Conservation (phyloP, 768 basidiomycete genomes). For the Boletus rubropictus region DNA sequence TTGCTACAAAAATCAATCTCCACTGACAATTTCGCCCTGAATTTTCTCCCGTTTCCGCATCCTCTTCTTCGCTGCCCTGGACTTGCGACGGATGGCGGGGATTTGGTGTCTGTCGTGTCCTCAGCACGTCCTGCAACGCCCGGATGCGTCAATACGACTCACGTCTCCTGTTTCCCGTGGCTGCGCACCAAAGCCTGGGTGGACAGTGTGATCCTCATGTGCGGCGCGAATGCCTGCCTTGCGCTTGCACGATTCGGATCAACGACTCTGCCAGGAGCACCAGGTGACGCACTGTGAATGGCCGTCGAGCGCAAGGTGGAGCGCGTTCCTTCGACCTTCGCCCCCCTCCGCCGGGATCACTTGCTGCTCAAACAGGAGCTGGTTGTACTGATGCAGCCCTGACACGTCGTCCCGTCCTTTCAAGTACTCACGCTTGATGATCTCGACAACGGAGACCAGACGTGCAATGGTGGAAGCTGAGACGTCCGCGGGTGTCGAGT, state of each 20-base stretch:
- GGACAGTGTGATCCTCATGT: slow-evolving; percentile 66
- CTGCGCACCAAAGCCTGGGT: slow-evolving; percentile 38
- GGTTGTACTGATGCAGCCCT: slow-evolving; percentile 76
- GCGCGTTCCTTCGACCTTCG: slow-evolving; percentile 24
- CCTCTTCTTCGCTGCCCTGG: slow-evolving; percentile 53
- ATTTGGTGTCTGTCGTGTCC: slow-evolving; percentile 47
- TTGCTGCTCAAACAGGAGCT: slow-evolving; percentile 45
- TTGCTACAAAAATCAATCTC: slow-evolving; percentile 15
- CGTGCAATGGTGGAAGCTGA: slow-evolving; percentile 45
- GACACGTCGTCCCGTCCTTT: slow-evolving; percentile 42
- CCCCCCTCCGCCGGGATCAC: slow-evolving; percentile 30
- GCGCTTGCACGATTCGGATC: slow-evolving; percentile 33
- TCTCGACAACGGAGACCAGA: slow-evolving; percentile 73
- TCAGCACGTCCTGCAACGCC: slow-evolving; percentile 5
- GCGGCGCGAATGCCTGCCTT: slow-evolving; percentile 53
- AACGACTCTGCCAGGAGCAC: neutral
- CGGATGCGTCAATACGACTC: slow-evolving; percentile 15
- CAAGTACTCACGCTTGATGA: slow-evolving; percentile 77
- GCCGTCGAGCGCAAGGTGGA: slow-evolving; percentile 45
- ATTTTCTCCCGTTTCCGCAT: slow-evolving; percentile 42
- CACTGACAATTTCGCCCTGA: slow-evolving; percentile 12
- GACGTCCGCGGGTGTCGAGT: slow-evolving; percentile 47
- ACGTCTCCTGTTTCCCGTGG: slow-evolving; percentile 33
- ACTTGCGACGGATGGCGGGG: slow-evolving; percentile 46
- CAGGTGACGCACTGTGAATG: slow-evolving; percentile 49